These are phyloP conservation scores for Aspergillus avenaceus DNA, from an alignment of 495 filamentous ascomycete genomes.

Conservation along the genomic window DNA sequence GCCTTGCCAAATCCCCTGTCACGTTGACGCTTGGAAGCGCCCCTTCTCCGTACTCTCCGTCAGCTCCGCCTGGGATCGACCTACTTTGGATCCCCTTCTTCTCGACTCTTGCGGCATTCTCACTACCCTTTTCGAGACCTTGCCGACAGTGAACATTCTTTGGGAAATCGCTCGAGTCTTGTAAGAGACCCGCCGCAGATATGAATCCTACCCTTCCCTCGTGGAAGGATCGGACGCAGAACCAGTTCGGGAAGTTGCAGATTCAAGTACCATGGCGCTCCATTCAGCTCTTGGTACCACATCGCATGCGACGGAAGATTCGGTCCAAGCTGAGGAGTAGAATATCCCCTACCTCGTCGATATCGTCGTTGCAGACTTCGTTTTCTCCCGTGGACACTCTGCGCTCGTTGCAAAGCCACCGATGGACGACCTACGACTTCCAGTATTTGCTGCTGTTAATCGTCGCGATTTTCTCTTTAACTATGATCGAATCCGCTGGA, in stretches of 20 bases:
- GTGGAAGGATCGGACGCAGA: slow-evolving; percentile 49
- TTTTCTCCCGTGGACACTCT: slow-evolving; percentile 72
- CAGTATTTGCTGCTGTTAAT: slow-evolving; percentile 76
- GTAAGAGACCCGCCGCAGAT: slow-evolving; percentile 23
- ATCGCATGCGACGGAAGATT: slow-evolving; percentile 67
- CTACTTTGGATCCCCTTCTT: not conserved
- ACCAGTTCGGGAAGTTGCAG: slow-evolving; percentile 45
- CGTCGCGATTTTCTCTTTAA: slow-evolving; percentile 75
- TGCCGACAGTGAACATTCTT: slow-evolving; percentile 1
- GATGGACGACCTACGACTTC: slow-evolving; percentile 81
- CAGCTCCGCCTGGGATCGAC: slow-evolving; percentile 7
- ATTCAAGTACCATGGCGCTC: slow-evolving; percentile 49
- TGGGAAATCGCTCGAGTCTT: slow-evolving; percentile 23
- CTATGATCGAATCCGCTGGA: slow-evolving; percentile 69
- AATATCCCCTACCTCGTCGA: slow-evolving; percentile 64
- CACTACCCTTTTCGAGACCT: not conserved
- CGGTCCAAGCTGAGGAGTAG: slow-evolving; percentile 69
- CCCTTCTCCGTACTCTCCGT: slow-evolving; percentile 19
- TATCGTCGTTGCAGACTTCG: slow-evolving; percentile 77
- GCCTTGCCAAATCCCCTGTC: slow-evolving; percentile 4
- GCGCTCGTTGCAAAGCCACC: slow-evolving; percentile 63
- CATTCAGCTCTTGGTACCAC: slow-evolving; percentile 54
- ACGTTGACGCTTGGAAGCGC: slow-evolving; percentile 17
- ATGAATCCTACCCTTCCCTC: slow-evolving; percentile 42
- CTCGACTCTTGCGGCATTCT: not conserved